Evolutionary conservation across 257 asterid species (phyloP), one percentile per base, ranked within the genome.

Genomic region (Plantago elongata): DNA sequence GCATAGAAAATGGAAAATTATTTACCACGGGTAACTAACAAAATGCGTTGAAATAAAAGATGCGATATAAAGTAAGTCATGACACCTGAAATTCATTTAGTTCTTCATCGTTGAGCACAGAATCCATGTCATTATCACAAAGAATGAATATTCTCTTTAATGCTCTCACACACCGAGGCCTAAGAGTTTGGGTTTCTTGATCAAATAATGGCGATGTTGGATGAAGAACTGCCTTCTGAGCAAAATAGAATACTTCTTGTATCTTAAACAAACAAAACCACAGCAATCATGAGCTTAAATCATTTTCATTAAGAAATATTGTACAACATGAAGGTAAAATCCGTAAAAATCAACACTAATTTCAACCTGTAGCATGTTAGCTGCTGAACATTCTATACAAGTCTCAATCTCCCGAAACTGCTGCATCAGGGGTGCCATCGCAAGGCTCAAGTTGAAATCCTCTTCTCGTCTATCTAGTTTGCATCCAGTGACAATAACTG

Each of bases 151-250:
- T 85, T 75, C 97, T 87, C 75, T 77, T 89, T 69, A 93, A 67
- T 0, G 97, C 97, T 76, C 97, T 84, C 69, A 79, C 73, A 59
- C 97, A 93, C 40, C 87, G 85, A 51, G 99, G 99, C 84, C 76
- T 84, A 68, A 89, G 80, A 62, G 83, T 72, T 72, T 80, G 97
- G 51, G 89, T 74, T 75, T 85, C 99, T 70, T 83, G 95, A 81
- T 93, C 99, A 71, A 89, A 87, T 60, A 93, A 72, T 51, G 99
- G 99, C 52, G 97, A 87, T 8, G 90, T 85, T 43, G 99, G 99
- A 80, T 93, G 99, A 70, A 93, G 91, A 67, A 93, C 97, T n/a
- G 97, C 95, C 79, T 83, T 89, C 78, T 89, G 97, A 57, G 97
- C 95, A 66, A 77, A 84, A 76, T 87, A 93, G 68, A 93, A 89